These are phyloP conservation scores for Exserohilum rostratum DNA, from an alignment of 2,329 filamentous ascomycete species.

Conservation along the genomic window DNA sequence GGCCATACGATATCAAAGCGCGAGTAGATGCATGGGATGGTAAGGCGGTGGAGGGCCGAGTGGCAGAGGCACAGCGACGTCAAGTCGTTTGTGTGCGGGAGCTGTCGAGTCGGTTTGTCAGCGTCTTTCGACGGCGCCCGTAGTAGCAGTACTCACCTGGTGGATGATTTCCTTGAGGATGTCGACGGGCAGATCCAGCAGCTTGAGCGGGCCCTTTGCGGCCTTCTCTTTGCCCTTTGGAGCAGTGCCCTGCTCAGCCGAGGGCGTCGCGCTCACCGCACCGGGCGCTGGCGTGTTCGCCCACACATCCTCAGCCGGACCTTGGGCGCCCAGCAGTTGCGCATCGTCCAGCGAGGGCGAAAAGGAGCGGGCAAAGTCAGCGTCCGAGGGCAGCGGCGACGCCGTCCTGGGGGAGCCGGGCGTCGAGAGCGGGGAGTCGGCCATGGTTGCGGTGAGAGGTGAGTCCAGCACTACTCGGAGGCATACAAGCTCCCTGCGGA, in stretches of 20 bases:
- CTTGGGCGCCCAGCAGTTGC: constrained; percentile 20
- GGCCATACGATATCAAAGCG: constrained; percentile 91
- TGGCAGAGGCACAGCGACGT: constrained; percentile 78
- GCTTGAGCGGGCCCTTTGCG: constrained; percentile 62
- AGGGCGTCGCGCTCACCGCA: constrained; percentile 10
- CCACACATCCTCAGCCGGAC: constrained; percentile 19
- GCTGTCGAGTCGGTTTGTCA: constrained; percentile 53
- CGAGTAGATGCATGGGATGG: constrained; percentile 80
- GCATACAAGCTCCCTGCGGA: constrained; percentile 40
- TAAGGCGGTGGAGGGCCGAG: constrained; percentile 75
- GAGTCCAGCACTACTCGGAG: constrained; percentile 30
- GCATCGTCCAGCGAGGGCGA: constrained; percentile 33
- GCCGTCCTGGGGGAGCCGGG: constrained; percentile 36
- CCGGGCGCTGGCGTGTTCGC: constrained; percentile 14
- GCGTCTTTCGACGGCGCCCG: constrained; percentile 2
- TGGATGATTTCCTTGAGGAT: constrained; percentile 79
- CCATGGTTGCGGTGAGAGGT: constrained; percentile 35
- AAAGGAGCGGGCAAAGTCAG: constrained; percentile 23
- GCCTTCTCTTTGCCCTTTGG: constrained; percentile 58
- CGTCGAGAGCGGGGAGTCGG: constrained; percentile 36
- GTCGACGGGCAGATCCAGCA: constrained; percentile 79
- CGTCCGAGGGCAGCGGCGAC: constrained; percentile 38
- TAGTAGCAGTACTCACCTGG: constrained; percentile 61
- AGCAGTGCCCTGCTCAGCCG: constrained; percentile 47
- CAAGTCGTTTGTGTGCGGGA: constrained; percentile 81